Evolutionary conservation across 2,329 filamentous ascomycete species (phyloP), one percentile per base, ranked within the genome.

Genomic region (Phoma herbarum): DNA sequence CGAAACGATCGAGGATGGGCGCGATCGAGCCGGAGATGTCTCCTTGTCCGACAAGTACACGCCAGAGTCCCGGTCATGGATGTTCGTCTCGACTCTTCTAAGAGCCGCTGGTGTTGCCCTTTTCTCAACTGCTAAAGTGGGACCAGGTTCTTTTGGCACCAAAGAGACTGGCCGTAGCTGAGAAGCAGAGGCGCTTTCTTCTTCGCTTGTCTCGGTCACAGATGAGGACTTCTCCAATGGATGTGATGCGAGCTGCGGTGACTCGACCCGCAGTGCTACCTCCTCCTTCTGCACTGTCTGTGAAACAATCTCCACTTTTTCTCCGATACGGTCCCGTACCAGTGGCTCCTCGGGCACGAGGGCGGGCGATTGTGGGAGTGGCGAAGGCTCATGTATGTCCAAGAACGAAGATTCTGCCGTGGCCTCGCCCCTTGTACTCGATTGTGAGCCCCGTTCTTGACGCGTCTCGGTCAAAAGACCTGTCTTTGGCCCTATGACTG

Each of bases 1-100:
- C 1, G 51, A 51, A n/a, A 52, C 52, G 26, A 63, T 33, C 6
- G 68, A 68, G 12, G 56, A 37, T 7, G 64, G 57, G 14, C 49
- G 56, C 5, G 62, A 60, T 16, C 45, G 31, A 16, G 60, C 26
- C 14, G 57, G 47, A 18, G 50, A 20, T 35, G 48, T 57, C 10
- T 70, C 61, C 20, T 37, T 53, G 11, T 72, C 68, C 2, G 62
- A 68, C 33, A 71, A 57, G 39, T 69, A 70, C 26, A 72, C 63
- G 8, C 65, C 69, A 4, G 68, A 73, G 57, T 72, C 70, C 44
- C 67, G 63, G 37, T 69, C 64, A 12, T 54, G 56, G 7, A 57
- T 9, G 20, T 52, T 57, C 7, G 45, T 12, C 23, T 52, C 44
- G 25, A 14, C 16, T 12, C 41, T 31, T 6, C 18, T 25, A 28